phyloP scores from a whole-genome alignment of 768 basidiomycete genomes.

The Pisolithus microcarpus region DNA sequence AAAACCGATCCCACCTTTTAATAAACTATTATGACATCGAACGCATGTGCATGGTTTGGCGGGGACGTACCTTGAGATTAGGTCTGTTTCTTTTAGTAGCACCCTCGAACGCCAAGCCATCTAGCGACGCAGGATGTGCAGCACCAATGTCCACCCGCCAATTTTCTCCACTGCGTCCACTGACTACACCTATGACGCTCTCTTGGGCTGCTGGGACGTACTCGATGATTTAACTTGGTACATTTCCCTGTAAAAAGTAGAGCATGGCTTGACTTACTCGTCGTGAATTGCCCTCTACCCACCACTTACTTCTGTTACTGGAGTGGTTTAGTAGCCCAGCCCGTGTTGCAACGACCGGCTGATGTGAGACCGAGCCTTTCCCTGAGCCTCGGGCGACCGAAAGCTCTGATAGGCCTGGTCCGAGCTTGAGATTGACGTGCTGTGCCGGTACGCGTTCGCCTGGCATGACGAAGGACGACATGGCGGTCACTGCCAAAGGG shows the following conservation, averaged over 20 bases:
- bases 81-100: conserved; percentile 93
- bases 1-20: conserved; percentile 80
- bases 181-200: conserved; percentile 78
- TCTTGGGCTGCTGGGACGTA: conserved; percentile 90
- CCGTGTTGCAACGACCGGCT: conserved; percentile 49
- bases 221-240: conserved; percentile 33
- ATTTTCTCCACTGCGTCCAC: conserved; percentile 77
- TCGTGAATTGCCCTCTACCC: conserved; percentile 81
- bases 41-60: background rate
- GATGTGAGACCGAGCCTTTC: conserved; percentile 26
- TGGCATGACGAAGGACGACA: conserved; percentile 62
- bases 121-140: conserved; percentile 78
- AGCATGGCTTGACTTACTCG: conserved; percentile 49
- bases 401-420: conserved; percentile 68
- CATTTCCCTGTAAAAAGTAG: background rate
- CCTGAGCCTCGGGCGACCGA: conserved; percentile 23
- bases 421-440: conserved; percentile 77
- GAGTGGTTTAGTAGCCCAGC: conserved; percentile 67
- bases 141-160: conserved; percentile 93
- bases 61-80: conserved; percentile 67
- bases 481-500: conserved; percentile 20
- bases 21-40: conserved; percentile 2
- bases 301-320: conserved; percentile 70
- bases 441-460: conserved; percentile 72
- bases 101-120: conserved; percentile 91